Evolutionary conservation across 2,329 filamentous ascomycete genomes (phyloP).

Genomic region (Gremmenia infestans): DNA sequence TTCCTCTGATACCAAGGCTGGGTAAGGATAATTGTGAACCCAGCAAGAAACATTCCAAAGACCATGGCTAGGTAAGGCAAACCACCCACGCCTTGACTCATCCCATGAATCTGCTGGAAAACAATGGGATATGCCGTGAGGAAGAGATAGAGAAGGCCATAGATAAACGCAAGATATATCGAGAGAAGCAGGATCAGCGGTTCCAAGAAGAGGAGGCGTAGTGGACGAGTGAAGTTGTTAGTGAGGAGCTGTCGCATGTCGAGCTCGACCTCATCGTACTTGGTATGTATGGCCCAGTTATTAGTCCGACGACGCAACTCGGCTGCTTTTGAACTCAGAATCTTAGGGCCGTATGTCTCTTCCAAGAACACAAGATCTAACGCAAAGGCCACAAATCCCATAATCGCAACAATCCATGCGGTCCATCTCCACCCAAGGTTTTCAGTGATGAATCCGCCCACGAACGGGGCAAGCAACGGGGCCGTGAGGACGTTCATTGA

Average conservation of each 20-base stretch:
- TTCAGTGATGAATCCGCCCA: conserved; percentile 52
- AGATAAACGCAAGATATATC: conserved; percentile 44
- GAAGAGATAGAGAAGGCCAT: conserved; percentile 48
- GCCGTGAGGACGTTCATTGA: conserved; percentile 4
- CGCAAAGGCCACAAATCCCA: conserved; percentile 35
- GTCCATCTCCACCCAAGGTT: conserved; percentile 51
- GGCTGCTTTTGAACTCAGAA: conserved; percentile 32
- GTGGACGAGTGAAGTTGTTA: conserved; percentile 42
- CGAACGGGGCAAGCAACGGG: conserved; percentile 26
- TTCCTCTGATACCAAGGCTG: not conserved
- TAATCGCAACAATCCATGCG: conserved; percentile 43
- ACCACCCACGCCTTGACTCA: conserved; percentile 50
- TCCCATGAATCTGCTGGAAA: conserved; percentile 59
- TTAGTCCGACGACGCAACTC: conserved; percentile 36
- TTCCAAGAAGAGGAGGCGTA: conserved; percentile 34
- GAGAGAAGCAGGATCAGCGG: conserved; percentile 37
- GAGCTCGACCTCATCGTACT: conserved; percentile 24
- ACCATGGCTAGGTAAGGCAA: conserved; percentile 62
- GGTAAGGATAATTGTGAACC: conserved; percentile 48
- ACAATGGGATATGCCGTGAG: conserved; percentile 49
- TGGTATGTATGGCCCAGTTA: conserved; percentile 40
- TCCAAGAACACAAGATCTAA: conserved; percentile 40
- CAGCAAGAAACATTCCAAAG: conserved; percentile 52
- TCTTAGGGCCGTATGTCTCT: conserved; percentile 35
- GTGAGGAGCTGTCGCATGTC: conserved; percentile 27